Conservation (phyloP, 73 alveolate species). For the Tetrahymena borealis region DNA sequence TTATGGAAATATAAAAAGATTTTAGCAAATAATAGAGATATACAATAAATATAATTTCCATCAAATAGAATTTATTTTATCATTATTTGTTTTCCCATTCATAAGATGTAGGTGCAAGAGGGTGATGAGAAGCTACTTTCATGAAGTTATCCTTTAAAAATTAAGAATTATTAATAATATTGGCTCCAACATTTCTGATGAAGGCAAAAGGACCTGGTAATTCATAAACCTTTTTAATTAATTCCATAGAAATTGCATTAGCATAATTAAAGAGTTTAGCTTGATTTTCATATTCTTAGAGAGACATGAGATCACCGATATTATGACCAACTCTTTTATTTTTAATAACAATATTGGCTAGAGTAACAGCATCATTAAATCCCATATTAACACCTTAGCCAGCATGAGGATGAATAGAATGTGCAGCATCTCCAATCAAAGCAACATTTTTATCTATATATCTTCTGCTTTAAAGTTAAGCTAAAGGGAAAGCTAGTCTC, state of each 20-base stretch:
- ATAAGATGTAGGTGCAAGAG: conserved; percentile 27
- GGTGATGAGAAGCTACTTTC: conserved; percentile 29
- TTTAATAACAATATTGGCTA: conserved; percentile 24
- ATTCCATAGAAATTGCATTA: conserved; percentile 23
- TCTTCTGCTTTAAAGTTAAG: conserved; percentile 16
- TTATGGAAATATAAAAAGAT: too few relatives aligned
- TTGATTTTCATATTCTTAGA: conserved; percentile 21
- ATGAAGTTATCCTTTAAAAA: conserved; percentile 6
- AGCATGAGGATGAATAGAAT: conserved; percentile 71
- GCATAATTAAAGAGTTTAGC: conserved; percentile 42
- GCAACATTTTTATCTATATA: conserved; percentile 58
- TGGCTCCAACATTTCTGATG: conserved; percentile 19
- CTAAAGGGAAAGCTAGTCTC: conserved; percentile 57
- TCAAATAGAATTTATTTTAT: neutral
- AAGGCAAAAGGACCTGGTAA: conserved; percentile 2
- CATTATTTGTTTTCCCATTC: neutral
- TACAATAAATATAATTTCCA: too few relatives aligned
- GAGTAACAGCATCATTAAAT: conserved; percentile 32
- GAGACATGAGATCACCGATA: conserved; percentile 13
- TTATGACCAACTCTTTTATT: conserved; percentile 27
- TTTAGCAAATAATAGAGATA: too few relatives aligned
- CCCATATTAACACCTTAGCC: conserved; percentile 55
- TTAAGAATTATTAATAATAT: neutral
- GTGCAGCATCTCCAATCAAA: conserved; percentile 77
- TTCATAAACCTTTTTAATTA: conserved; percentile 13